Conservation (phyloP, 2,329 filamentous ascomycete genomes). For the Coniochaeta sp. region DNA sequence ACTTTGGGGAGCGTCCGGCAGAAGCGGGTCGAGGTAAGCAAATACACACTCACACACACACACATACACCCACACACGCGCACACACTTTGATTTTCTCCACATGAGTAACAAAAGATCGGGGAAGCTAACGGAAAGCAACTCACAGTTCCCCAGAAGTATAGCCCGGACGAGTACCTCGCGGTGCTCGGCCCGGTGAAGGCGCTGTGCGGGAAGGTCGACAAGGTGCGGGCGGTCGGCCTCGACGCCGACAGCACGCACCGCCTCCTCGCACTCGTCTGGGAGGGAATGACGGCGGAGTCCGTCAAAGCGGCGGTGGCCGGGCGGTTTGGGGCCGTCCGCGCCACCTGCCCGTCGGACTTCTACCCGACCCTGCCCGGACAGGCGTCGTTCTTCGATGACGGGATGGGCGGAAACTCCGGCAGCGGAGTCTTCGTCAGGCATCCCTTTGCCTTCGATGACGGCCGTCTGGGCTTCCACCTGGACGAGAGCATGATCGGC, state of each 20-base stretch:
- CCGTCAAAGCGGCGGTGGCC: not conserved
- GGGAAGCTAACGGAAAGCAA: not conserved
- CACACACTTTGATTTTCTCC: not conserved
- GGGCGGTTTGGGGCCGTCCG: not conserved
- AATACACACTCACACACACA: too few species aligned
- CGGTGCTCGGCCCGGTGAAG: constrained; percentile 10
- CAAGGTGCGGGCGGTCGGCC: constrained; percentile 10
- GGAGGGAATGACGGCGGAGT: constrained; percentile 6
- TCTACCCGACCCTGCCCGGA: constrained; percentile 10
- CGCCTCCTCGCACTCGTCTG: constrained; percentile 9
- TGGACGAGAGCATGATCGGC: not conserved
- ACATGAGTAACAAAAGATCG: too few species aligned
- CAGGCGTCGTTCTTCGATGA: constrained; percentile 10
- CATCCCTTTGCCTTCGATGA: constrained; percentile 4
- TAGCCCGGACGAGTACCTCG: constrained; percentile 7
- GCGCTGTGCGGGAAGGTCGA: constrained; percentile 8
- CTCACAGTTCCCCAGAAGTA: constrained; percentile 3
- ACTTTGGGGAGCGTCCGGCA: not conserved
- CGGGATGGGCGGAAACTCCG: constrained; percentile 4
- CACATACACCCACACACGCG: too few species aligned
- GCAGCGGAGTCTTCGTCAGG: not conserved
- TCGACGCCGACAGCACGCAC: constrained; percentile 5
- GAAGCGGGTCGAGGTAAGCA: constrained; percentile 1
- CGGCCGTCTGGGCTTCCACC: not conserved
- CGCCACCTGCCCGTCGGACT: constrained; percentile 3